Evolutionary conservation across 2,329 filamentous ascomycete species (phyloP).

Genomic region (Graphilbum fragrans): DNA sequence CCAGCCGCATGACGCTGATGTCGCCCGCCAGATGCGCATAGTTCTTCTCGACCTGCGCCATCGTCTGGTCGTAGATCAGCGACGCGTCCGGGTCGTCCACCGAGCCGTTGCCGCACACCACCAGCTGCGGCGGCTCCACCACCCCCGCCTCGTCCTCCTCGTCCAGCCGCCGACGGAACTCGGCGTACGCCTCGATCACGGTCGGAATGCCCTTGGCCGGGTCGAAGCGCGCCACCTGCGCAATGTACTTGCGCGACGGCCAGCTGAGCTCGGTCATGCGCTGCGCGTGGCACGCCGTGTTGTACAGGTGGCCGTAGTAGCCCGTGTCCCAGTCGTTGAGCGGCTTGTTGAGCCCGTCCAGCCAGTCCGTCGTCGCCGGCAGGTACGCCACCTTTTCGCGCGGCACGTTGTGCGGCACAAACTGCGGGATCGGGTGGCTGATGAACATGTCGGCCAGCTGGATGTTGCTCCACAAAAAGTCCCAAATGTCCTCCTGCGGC

Average conservation of each 20-base stretch:
- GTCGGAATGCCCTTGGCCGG: constrained; percentile 73
- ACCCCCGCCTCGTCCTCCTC: constrained; percentile 30
- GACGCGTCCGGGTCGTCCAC: constrained; percentile 71
- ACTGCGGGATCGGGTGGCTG: constrained; percentile 65
- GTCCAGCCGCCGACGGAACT: constrained; percentile 52
- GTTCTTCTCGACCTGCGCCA: constrained; percentile 50
- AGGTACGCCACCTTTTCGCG: constrained; percentile 58
- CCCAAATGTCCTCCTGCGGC: constrained; percentile 63
- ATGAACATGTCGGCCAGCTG: constrained; percentile 66
- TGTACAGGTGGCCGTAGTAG: constrained; percentile 68
- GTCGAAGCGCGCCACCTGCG: constrained; percentile 73
- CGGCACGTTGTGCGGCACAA: constrained; percentile 58
- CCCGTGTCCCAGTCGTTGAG: constrained; percentile 57
- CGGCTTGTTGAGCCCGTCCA: constrained; percentile 70
- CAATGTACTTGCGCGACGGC: constrained; percentile 58
- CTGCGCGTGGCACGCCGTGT: constrained; percentile 45
- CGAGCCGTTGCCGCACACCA: constrained; percentile 68
- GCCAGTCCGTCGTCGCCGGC: constrained; percentile 73
- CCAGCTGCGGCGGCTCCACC: constrained; percentile 53
- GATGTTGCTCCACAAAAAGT: constrained; percentile 62
- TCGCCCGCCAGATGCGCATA: constrained; percentile 51
- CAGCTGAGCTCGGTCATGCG: constrained; percentile 46
- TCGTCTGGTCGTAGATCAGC: constrained; percentile 59
- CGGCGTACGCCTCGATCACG: constrained; percentile 63
- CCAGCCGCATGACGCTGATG: constrained; percentile 64